Base-by-base conservation (phyloP, 208 protist genomes). In the Angomonas deanei region DNA sequence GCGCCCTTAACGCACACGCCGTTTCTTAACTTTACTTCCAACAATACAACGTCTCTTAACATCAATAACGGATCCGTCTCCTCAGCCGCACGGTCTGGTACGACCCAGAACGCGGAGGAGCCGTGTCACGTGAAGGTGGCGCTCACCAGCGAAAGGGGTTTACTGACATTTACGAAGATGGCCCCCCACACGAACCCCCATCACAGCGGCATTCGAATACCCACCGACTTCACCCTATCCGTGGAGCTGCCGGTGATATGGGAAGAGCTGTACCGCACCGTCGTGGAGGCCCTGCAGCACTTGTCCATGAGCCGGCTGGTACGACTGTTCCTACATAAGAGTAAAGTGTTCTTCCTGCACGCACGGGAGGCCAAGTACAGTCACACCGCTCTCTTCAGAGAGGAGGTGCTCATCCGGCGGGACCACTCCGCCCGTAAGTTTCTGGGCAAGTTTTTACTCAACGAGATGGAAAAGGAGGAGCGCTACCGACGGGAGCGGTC, bases 241-340 rank as follows among this genome's bases (percentile, higher is more conserved):
- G 39, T 80, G 3, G 70, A 79, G 27, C 65, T 81, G 36, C 70
- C 64, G 8, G 27, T 17, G 21, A 70, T 58, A 15, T 88, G 66
- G 71, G 65, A 61, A 31, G 69, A 67, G 38, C 61, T 79, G 42
- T 46, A 72, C 23, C 39, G 50, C 46, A 74, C 78, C 11, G 81
- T 89, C 8, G 63, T 76, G 15, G 86, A 92, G 58, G 86, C 86
- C 0, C 55, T 92, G 31, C 80, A 80, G 28, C 86, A 92, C 55
- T 61, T 89, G 32, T 78, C 86, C 64, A 59, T 66, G 36, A 68
- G 72, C 46, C 75, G 83, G 62, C 73, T 82, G 21, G 64, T 89
- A 13, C 65, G 76, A 17, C 66, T 88, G 17, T 69, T 87, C 27
- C 54, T 64, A 34, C 76, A 72, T 3, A 85, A 74, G 70, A 70